These are phyloP conservation scores for Lipomyces kockii DNA, from an alignment of 805 yeast species.

Conservation along the genomic window DNA sequence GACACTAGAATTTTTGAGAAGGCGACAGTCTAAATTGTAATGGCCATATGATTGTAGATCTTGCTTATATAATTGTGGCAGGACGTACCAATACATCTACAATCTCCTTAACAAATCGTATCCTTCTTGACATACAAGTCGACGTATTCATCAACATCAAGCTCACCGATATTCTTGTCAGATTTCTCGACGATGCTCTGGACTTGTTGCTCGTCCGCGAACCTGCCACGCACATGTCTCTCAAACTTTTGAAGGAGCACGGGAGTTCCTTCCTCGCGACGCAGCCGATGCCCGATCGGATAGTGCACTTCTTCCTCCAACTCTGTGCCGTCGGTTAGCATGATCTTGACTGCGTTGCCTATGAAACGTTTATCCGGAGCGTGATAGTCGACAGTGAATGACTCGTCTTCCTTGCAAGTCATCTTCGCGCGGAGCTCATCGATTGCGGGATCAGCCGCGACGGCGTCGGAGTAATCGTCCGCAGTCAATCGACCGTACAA, in stretches of 20 bases:
- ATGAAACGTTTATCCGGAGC: constrained; percentile 62
- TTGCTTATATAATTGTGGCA: neutral
- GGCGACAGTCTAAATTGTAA: constrained; percentile 9
- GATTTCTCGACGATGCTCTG: constrained; percentile 48
- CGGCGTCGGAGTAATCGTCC: constrained; percentile 57
- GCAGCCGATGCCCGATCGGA: constrained; percentile 60
- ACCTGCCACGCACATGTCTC: constrained; percentile 56
- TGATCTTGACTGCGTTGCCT: constrained; percentile 58
- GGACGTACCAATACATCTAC: neutral
- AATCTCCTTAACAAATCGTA: neutral
- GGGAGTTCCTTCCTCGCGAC: constrained; percentile 66
- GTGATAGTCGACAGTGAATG: constrained; percentile 58
- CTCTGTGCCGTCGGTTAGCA: constrained; percentile 58
- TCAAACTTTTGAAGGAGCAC: constrained; percentile 57
- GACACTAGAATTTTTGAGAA: constrained; percentile 23
- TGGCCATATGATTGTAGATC: neutral
- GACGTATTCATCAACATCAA: constrained; percentile 57
- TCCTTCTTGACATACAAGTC: constrained; percentile 49
- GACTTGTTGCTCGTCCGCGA: constrained; percentile 49
- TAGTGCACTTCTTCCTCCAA: constrained; percentile 60
- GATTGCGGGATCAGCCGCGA: constrained; percentile 58
- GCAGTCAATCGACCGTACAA: constrained; percentile 62
- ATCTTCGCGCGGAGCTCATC: constrained; percentile 60
- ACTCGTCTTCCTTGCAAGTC: constrained; percentile 56
- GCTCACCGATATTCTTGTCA: constrained; percentile 46